phyloP scores from a whole-genome alignment of 2,329 filamentous ascomycete species.

The Rutstroemia sydowiana region DNA sequence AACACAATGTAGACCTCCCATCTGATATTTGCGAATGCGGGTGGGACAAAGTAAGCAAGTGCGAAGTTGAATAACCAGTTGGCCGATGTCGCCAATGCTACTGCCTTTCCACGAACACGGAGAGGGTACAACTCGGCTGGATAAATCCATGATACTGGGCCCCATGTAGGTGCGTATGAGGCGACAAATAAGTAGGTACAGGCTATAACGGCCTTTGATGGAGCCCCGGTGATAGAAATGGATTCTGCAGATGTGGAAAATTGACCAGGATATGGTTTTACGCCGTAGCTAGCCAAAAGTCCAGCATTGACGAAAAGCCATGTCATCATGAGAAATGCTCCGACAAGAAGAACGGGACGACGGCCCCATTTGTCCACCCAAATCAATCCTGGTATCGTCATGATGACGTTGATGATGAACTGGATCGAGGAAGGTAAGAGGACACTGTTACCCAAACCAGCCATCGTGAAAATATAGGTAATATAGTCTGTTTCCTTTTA shows the following conservation, averaged over 20 bases:
- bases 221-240: slow-evolving; percentile 39
- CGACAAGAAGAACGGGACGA: slow-evolving; percentile 57
- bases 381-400: slow-evolving; percentile 69
- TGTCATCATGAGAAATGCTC: slow-evolving; percentile 32
- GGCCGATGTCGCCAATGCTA: slow-evolving; percentile 43
- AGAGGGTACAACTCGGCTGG: slow-evolving; percentile 43
- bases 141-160: slow-evolving; percentile 43
- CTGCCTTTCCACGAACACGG: slow-evolving; percentile 44
- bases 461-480: slow-evolving; percentile 63
- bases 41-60: slow-evolving; percentile 41
- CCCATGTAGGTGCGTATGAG: slow-evolving; percentile 44
- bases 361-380: slow-evolving; percentile 73
- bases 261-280: slow-evolving; percentile 31
- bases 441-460: slow-evolving; percentile 52
- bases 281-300: slow-evolving; percentile 38
- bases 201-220: slow-evolving; percentile 53
- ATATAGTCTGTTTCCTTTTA: slow-evolving; percentile 18
- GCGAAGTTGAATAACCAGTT: slow-evolving; percentile 47
- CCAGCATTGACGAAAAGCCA: slow-evolving; percentile 42
- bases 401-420: slow-evolving; percentile 72
- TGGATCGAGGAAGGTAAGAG: slow-evolving; percentile 63
- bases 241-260: slow-evolving; percentile 36
- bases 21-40: slow-evolving; percentile 38
- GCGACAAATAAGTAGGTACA: slow-evolving; percentile 60
- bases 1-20: slow-evolving; percentile 48